Evolutionary conservation across 2,329 filamentous ascomycete species (phyloP), one percentile per base, ranked within the genome.

Genomic region (Diaporthe vaccinii): DNA sequence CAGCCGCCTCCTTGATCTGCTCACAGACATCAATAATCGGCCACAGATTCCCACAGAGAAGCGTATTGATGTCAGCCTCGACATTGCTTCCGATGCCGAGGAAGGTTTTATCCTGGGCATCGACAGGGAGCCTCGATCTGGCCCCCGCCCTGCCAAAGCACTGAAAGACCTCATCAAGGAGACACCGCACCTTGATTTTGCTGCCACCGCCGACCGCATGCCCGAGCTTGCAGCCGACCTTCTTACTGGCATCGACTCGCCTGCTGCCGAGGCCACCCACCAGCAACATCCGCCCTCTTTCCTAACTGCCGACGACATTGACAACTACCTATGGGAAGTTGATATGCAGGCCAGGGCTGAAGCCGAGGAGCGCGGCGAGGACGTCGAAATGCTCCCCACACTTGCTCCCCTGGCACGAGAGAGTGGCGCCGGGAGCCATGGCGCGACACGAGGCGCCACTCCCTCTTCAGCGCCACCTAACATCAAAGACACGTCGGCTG

Each of bases 21-120:
- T 98, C 46, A 89, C 98, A 77, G 96, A 98, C 81, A 90, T 98
- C 85, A 99, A 99, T 85, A 92, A 94, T 70, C 94, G 92, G 58
- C 88, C 93, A 28, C 94, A 97, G 82, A 92, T 98, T 59, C 92
- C 95, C 15, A 87, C 91, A 39, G 89, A 93, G 75, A 91, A 93
- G 80, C 93, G 94, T 79, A 93, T 95, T 85, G 93, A 96, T 80
- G 86, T 98, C 74, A 87, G 86, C 68, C 83, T 89, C 10, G 83
- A 87, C 58, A 82, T 83, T 31, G 84, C 86, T 4, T 83, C 85
- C 15, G 83, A 86, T 22, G 85, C 88, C 73, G 77, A 83, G 34
- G 83, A 92, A 80, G 90, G 93, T 20, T 90, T 94, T 1, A 85
- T 94, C 72, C 89, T 94, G 79, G 95, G 98, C 84, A 95, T 93